Conservation (phyloP, 139 green algal genomes). For the Chlamydomonas sp. region DNA sequence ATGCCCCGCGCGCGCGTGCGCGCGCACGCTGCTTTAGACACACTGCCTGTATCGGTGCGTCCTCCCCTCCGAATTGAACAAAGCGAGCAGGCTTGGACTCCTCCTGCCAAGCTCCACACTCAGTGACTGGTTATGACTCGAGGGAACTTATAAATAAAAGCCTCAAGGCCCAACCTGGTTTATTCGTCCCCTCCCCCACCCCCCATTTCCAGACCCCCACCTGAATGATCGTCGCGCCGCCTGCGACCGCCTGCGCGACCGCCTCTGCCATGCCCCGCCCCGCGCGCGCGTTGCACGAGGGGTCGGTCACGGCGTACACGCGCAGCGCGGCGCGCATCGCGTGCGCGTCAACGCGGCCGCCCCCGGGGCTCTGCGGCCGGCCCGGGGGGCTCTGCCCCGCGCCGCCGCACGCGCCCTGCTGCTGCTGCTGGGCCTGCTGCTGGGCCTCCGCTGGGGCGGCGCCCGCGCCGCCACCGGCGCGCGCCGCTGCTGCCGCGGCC, state of each 20-base stretch:
- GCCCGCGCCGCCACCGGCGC: background rate
- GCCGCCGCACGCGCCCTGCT: background rate
- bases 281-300: conserved; percentile 41
- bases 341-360: background rate
- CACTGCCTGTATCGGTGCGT: too few relatives aligned
- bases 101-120: too few relatives aligned
- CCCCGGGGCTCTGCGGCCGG: background rate
- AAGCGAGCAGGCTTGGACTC: too few relatives aligned
- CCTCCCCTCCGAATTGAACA: too few relatives aligned
- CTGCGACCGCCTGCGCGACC: background rate
- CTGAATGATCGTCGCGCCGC: conserved; percentile 11
- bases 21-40: too few relatives aligned
- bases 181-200: too few relatives aligned
- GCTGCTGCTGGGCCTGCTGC: too few relatives aligned
- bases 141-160: too few relatives aligned
- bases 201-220: too few relatives aligned
- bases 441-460: background rate
- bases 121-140: too few relatives aligned
- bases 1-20: too few relatives aligned
- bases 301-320: conserved; percentile 81
- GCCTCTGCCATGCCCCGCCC: conserved; percentile 1
- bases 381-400: background rate
- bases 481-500: background rate
- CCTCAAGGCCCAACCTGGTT: too few relatives aligned
- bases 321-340: conserved; percentile 37